Percentiles rank a stretch among this genome's conserved stretches.
Conservation (phyloP, 768 basidiomycete species). For the Trametes meyenii region DNA sequence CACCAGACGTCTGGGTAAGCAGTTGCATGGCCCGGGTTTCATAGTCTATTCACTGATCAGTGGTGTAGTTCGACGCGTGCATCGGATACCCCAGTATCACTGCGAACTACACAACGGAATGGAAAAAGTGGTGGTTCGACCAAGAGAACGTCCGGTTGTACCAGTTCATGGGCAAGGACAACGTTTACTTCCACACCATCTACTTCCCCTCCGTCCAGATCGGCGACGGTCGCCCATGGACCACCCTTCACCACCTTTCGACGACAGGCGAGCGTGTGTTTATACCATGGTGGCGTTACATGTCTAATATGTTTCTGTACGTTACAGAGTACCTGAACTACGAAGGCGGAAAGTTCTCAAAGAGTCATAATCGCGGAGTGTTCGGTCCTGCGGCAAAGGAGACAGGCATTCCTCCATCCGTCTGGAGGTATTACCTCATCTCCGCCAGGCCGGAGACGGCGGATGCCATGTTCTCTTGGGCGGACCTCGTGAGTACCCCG, state of each 20-base stretch:
- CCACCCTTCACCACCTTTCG: conserved; percentile 89
- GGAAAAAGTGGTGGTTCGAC: conserved; percentile 98
- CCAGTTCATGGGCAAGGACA: conserved; percentile 99
- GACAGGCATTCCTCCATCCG: conserved; percentile 89
- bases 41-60: conserved; percentile 5
- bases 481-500: conserved; percentile 71
- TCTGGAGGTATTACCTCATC: conserved; percentile 96
- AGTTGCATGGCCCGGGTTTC: neutral
- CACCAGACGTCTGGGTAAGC: conserved; percentile 89
- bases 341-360: conserved; percentile 98
- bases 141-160: conserved; percentile 87
- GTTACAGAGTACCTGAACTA: conserved; percentile 91
- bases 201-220: conserved; percentile 91
- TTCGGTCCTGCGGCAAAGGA: conserved; percentile 95
- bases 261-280: conserved; percentile 79
- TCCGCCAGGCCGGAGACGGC: conserved; percentile 91
- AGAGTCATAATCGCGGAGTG: conserved; percentile 94
- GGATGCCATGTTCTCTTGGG: conserved; percentile 97
- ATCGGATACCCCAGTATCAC: conserved; percentile 98
- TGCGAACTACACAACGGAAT: conserved; percentile 90
- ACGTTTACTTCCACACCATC: conserved; percentile 97
- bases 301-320: neutral
- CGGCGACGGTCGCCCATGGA: conserved; percentile 92
- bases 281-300: neutral
- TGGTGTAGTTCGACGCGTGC: conserved; percentile 85